phyloP scores from a whole-genome alignment of 805 yeast species.

The Starmerella bombicola region DNA sequence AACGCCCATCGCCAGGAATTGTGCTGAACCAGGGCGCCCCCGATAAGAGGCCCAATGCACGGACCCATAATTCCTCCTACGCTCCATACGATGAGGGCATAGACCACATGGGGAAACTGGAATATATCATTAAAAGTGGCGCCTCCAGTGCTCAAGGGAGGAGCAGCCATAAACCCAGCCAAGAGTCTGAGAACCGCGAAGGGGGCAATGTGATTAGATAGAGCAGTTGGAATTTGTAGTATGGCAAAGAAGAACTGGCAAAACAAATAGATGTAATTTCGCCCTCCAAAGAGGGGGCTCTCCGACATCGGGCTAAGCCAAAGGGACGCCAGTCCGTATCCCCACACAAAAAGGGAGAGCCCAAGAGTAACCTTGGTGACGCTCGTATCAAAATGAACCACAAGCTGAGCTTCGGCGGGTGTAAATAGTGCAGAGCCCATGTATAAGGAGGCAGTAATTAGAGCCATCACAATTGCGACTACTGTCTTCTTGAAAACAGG shows the following conservation, averaged over 20 bases:
- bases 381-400: conserved; percentile 31
- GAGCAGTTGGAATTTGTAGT: conserved; percentile 47
- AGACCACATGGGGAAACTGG: conserved; percentile 33
- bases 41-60: conserved; percentile 43
- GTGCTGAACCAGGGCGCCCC: conserved; percentile 38
- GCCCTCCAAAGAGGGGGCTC: conserved; percentile 33
- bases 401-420: conserved; percentile 39
- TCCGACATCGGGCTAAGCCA: conserved; percentile 46
- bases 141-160: conserved; percentile 47
- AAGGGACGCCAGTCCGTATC: conserved; percentile 49
- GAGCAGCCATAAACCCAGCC: conserved; percentile 44
- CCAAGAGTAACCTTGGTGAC: conserved; percentile 39
- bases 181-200: conserved; percentile 41
- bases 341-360: conserved; percentile 42
- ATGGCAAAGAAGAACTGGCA: conserved; percentile 38
- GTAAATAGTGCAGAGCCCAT: conserved; percentile 49
- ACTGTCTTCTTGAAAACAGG: conserved; percentile 32
- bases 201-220: conserved; percentile 39
- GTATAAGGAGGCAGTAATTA: conserved; percentile 42
- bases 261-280: conserved; percentile 37
- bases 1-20: conserved; percentile 44
- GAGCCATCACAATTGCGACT: conserved; percentile 32
- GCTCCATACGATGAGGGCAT: conserved; percentile 42
- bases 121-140: conserved; percentile 44
- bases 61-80: conserved; percentile 45